Evolutionary conservation across 805 yeast genomes (phyloP), one percentile per base, ranked within the genome.

Genomic region (Henningerozyma blattae): DNA sequence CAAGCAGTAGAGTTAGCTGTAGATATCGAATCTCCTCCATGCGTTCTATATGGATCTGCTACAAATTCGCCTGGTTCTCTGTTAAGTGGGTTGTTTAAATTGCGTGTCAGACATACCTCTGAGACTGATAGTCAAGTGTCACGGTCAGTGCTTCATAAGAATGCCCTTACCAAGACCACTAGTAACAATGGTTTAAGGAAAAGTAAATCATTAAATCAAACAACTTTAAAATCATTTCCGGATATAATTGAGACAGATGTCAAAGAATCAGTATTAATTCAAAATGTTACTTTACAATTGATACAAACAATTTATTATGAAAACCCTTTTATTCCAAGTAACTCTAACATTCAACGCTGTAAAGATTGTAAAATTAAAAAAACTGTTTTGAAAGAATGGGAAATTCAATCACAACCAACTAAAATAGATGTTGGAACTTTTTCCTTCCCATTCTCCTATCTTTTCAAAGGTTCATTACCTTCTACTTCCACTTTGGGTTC

Each of bases 361-460:
- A 46, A 62, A 16, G 65, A 70, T 28, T 85, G 95, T 56, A 57
- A 62, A 17, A 56, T 54, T 2, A 67, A 69, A 31, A 57, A 58
- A 4, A 74, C 72, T 10, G 79, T 76, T 26, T 61, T 91, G 44
- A 93, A 94, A 18, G 63, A 77, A 34, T 91, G 99, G 99, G 85
- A 85, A 45, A 79, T 91, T 10, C 65, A 89, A 35, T 61, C 71
- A 4, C 6, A 8, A 13, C 27, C 27, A 24, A 65, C 74, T 1
- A 62, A 68, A 13, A 71, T 84, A 41, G 62, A 75, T 5, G 54
- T 62, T 6, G 89, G 87, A 1, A 62, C 67, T 15, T 95, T 89
- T 48, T 85, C 82, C 1, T 91, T 83, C 54, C 99, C 98, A 2
- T 89, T 91, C 52, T 79, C 94, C 14, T 86, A 86, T 54, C 60